A percentile compares a stretch with the other conserved stretches of the same genome.
Conservation (phyloP, 768 basidiomycete genomes). For the Serpula lacrymans region DNA sequence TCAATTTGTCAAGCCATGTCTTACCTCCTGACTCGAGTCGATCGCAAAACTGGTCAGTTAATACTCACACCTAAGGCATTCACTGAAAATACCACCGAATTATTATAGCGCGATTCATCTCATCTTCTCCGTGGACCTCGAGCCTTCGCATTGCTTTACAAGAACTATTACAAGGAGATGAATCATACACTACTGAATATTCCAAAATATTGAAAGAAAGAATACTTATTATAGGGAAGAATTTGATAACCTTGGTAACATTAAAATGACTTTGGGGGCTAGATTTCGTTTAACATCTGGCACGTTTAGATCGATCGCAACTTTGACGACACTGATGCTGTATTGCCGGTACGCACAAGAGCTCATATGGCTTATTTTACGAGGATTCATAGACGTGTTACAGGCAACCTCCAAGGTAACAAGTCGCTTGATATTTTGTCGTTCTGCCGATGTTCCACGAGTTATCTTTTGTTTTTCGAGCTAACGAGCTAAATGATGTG, state of each 20-base stretch:
- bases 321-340: not conserved
- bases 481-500: too few relatives aligned
- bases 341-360: not conserved
- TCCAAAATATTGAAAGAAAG: conserved; percentile 26
- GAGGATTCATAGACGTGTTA: not conserved
- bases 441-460: too few relatives aligned
- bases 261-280: not conserved
- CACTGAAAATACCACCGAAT: too few relatives aligned
- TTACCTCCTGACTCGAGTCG: conserved; percentile 29
- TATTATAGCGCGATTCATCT: not conserved
- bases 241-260: conserved; percentile 28
- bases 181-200: conserved; percentile 18
- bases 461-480: too few relatives aligned
- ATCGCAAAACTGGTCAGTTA: conserved; percentile 24
- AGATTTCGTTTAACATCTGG: not conserved
- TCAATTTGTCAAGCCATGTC: conserved; percentile 48
- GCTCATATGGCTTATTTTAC: not conserved
- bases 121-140: conserved; percentile 49
- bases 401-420: conserved; percentile 6
- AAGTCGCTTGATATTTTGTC: conserved; percentile 8
- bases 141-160: conserved; percentile 40
- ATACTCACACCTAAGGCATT: too few relatives aligned
- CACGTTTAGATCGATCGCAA: not conserved
- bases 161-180: conserved; percentile 18
- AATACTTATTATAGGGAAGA: conserved; percentile 21